These are phyloP conservation scores for Saccharomycopsis fermentans DNA, from an alignment of 805 yeast genomes.

Conservation along the genomic window DNA sequence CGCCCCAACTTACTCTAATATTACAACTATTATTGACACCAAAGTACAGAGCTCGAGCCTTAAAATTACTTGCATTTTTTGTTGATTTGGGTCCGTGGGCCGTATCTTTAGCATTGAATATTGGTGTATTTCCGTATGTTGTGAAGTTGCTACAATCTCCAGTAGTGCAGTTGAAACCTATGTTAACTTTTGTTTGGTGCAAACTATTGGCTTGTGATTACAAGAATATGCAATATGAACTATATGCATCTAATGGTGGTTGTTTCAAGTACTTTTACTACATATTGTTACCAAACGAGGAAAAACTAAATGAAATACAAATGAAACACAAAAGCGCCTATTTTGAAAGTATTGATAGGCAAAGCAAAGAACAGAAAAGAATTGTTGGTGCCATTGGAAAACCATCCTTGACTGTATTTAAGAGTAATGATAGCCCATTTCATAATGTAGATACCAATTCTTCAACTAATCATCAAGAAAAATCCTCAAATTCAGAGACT, in stretches of 20 bases:
- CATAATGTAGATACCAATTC: too few species aligned
- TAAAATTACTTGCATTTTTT: conserved; percentile 73
- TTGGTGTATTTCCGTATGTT: conserved; percentile 94
- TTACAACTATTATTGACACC: conserved; percentile 88
- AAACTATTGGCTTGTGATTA: conserved; percentile 94
- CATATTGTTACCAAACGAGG: conserved; percentile 46
- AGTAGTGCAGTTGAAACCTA: conserved; percentile 90
- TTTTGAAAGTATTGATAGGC: conserved; percentile 18
- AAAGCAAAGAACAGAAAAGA: conserved; percentile 13
- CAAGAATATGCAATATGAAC: conserved; percentile 80
- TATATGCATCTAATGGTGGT: conserved; percentile 26
- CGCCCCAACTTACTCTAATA: conserved; percentile 91
- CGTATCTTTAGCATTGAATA: conserved; percentile 80
- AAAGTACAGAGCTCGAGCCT: conserved; percentile 84
- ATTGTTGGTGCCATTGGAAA: conserved; percentile 15
- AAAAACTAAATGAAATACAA: conserved; percentile 12
- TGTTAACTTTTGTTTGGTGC: conserved; percentile 94
- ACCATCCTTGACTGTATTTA: conserved; percentile 13
- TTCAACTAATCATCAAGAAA: neutral
- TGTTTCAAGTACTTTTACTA: conserved; percentile 47
- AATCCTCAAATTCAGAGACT: neutral
- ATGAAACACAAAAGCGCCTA: conserved; percentile 15
- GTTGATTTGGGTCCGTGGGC: conserved; percentile 97
- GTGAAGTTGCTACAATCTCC: conserved; percentile 85
- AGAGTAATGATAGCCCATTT: neutral